Base-by-base conservation (phyloP, 495 filamentous ascomycete species). In the Echria macrotheca region DNA sequence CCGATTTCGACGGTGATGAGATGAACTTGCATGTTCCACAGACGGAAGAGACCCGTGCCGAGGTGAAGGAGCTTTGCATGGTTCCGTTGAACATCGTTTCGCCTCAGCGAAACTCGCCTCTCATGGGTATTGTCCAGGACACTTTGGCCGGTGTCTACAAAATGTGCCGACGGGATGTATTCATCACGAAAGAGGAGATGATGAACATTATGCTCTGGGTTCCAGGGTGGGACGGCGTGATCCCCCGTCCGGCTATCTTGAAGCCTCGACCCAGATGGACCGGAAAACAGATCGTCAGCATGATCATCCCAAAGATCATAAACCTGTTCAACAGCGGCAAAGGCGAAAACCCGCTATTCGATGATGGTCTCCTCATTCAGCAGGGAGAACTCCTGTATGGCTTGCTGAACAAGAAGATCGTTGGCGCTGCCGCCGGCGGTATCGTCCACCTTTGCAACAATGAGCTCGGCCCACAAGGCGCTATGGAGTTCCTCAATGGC, bases 41-140 rank as follows among this genome's bases (percentile, higher is more conserved):
- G 63, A 98, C 94, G 2, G 93, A 97, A 70, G 93, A 98, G 69
- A 93, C 93, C 10, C 80, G 94, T 41, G 85, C 91, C 6, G 93
- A 99, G 68, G 79, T 99, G 55, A 85, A 79, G 57, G 79, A 96
- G 60, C 82, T 99, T 29, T 96, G 93, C 66, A 85, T 96, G 80
- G 93, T 99, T 39, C 93, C 93, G 5, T 76, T 90, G 50, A 95
- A 99, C 64, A 95, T 99, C 57, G 93, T 99, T 14, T 99, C 93
- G 6, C 94, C 93, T 14, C 93, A 99, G 69, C 84, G 91, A 50
- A 99, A 99, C 66, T 86, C 85, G 36, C 93, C 93, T 33, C 80
- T 99, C 40, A 99, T 99, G 93, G 93, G 93, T 79, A 99, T 99
- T 57, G 94, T 99, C 15, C 93, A 99, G 65, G 93, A 99, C 65